Percentiles rank a stretch among this genome's conserved stretches.
phyloP scores from a whole-genome alignment of 1,284 basidiomycete species.

The Pyrrhoderma noxium region DNA sequence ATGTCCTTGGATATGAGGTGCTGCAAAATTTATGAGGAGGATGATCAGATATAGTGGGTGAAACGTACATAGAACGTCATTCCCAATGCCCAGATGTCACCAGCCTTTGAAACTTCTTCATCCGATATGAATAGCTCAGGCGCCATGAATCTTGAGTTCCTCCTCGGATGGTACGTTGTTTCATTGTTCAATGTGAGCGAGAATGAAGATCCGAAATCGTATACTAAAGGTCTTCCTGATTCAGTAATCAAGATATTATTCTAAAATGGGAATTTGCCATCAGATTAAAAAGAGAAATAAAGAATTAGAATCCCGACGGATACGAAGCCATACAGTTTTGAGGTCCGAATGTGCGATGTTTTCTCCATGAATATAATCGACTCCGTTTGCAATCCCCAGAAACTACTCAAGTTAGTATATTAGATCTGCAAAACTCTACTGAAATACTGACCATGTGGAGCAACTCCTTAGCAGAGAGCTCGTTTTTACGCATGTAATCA shows the following conservation, averaged over 20 bases:
- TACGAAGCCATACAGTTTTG: background rate
- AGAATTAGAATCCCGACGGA: too few relatives aligned
- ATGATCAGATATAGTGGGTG: too few relatives aligned
- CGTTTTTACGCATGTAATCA: slow-evolving; percentile 3
- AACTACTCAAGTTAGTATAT: background rate
- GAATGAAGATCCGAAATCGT: slow-evolving; percentile 10
- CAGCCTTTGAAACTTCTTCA: background rate
- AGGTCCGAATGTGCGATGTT: background rate
- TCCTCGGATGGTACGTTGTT: background rate
- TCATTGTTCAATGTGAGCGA: background rate
- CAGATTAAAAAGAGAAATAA: background rate
- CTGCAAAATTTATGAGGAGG: too few relatives aligned
- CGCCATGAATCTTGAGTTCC: background rate
- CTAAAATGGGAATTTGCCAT: background rate
- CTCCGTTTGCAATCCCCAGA: background rate
- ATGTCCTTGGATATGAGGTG: too few relatives aligned
- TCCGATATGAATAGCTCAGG: background rate
- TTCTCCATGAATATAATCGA: background rate
- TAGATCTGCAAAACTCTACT: too few relatives aligned
- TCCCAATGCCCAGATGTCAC: background rate
- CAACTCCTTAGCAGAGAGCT: background rate
- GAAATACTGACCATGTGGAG: background rate
- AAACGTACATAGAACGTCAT: background rate
- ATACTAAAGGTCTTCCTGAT: slow-evolving; percentile 4
- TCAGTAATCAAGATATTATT: slow-evolving; percentile 14